Evolutionary conservation across 768 basidiomycete species (phyloP).

Genomic region (Mycena venus): DNA sequence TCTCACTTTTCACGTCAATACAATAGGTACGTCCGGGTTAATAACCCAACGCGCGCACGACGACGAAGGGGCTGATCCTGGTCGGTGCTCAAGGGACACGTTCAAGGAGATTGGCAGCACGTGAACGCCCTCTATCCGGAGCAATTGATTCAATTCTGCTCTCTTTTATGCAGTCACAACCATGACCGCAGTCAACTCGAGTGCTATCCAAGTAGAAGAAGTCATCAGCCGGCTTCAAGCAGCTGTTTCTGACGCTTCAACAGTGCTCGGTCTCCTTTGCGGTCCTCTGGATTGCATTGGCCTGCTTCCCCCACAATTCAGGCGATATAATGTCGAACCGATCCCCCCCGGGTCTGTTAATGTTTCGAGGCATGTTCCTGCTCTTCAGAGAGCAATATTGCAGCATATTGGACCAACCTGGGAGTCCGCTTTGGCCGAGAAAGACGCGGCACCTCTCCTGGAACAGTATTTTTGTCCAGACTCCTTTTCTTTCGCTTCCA

Average conservation of each 20-base stretch:
- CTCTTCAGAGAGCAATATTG: constrained; percentile 76
- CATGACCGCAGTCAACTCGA: not conserved
- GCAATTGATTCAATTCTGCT: too few species aligned
- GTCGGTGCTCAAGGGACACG: not conserved
- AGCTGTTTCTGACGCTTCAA: constrained; percentile 62
- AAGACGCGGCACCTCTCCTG: constrained; percentile 58
- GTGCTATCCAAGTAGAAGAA: constrained; percentile 46
- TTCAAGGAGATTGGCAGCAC: not conserved
- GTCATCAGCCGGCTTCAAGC: constrained; percentile 59
- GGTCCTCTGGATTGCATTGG: constrained; percentile 69
- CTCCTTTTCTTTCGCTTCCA: constrained; percentile 63
- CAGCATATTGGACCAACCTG: constrained; percentile 79
- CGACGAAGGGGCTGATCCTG: not conserved
- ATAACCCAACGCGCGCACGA: not conserved
- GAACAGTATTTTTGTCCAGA: constrained; percentile 85
- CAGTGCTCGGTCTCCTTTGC: constrained; percentile 68
- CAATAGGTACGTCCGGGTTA: not conserved
- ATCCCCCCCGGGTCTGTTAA: constrained; percentile 48
- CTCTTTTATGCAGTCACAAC: not conserved
- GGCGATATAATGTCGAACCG: constrained; percentile 55
- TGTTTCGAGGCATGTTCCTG: constrained; percentile 58
- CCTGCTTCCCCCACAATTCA: constrained; percentile 73
- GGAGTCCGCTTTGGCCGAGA: constrained; percentile 67
- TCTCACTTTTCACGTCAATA: not conserved
- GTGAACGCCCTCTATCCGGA: not conserved